Base-by-base conservation (phyloP, 805 yeast species). In the Kockiozyma suomiensis region DNA sequence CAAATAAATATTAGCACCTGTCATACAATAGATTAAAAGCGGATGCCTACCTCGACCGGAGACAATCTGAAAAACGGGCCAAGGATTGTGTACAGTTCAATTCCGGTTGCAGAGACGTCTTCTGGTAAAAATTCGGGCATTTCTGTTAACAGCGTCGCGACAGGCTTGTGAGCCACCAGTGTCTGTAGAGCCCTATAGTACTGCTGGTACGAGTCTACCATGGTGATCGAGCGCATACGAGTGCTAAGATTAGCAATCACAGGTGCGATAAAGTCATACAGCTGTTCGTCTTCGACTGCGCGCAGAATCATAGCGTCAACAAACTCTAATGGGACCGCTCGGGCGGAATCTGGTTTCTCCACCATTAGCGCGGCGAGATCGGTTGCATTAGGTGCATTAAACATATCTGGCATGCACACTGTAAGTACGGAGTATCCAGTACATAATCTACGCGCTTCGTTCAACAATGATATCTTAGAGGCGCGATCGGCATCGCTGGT, bases 51-150 rank as follows among this genome's bases (percentile, higher is more conserved):
- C 49, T 82, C 79, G 49, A 91, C 74, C 0, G 97, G 96, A 0
- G 96, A 88, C 23, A 90, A 74, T 58, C 85, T 78, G 56, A 90
- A 80, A 32, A 90, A 77, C 6, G 96, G 87, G 1, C 97, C 98
- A 56, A 93, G 74, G 17, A 89, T 73, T 0, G 96, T 83, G 25
- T 78, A 76, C 15, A 75, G 75, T 69, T 88, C 96, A 68, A 81
- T 81, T 48, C 80, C 79, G 17, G 80, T 73, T 1, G 87, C 83
- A 10, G 80, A 74, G 13, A 72, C 65, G 51, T 77, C 73, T 6
- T 78, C 78, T 0, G 79, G 82, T 78, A 68, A 74, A 73, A 70
- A 87, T 86, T 0, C 79, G 79, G 50, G 83, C 82, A 42, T 85
- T 75, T 65, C 76, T 1, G 90, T 79, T 62, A 90, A 80, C 1